phyloP scores from a whole-genome alignment of 176 grass and related monocot species.

The Phoenix roebelenii region DNA sequence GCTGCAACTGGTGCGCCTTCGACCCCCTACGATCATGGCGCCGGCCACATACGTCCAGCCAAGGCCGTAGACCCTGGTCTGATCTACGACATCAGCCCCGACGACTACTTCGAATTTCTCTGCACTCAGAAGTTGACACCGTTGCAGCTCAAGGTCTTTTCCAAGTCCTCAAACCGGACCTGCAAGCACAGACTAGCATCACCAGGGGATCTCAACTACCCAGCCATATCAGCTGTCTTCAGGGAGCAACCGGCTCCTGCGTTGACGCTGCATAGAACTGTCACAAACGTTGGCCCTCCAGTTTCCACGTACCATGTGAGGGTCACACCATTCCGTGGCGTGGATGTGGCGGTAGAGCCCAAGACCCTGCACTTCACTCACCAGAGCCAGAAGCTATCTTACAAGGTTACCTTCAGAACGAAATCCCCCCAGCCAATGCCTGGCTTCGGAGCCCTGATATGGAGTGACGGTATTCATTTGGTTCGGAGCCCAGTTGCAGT shows the following conservation, averaged over 20 bases:
- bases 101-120: conserved; percentile 82
- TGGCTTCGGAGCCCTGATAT: conserved; percentile 75
- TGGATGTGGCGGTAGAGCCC: conserved; percentile 48
- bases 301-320: conserved; percentile 54
- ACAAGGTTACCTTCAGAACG: conserved; percentile 60
- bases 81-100: conserved; percentile 67
- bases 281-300: conserved; percentile 74
- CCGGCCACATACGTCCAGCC: conserved; percentile 77
- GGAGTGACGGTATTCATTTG: conserved; percentile 59
- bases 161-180: conserved; percentile 58
- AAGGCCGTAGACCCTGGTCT: conserved; percentile 70
- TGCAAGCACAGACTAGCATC: conserved; percentile 63
- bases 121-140: conserved; percentile 80
- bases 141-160: conserved; percentile 68
- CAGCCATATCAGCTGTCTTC: conserved; percentile 78
- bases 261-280: conserved; percentile 50
- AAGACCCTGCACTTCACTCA: conserved; percentile 49
- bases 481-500: conserved; percentile 54
- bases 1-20: conserved; percentile 67
- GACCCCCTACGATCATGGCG: conserved; percentile 75
- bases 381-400: conserved; percentile 65
- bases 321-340: conserved; percentile 59
- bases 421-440: conserved; percentile 46
- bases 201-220: conserved; percentile 76
- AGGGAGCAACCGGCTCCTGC: conserved; percentile 22